Conservation (phyloP, 2,329 filamentous ascomycete genomes). For the Apiospora rasikravindrae region DNA sequence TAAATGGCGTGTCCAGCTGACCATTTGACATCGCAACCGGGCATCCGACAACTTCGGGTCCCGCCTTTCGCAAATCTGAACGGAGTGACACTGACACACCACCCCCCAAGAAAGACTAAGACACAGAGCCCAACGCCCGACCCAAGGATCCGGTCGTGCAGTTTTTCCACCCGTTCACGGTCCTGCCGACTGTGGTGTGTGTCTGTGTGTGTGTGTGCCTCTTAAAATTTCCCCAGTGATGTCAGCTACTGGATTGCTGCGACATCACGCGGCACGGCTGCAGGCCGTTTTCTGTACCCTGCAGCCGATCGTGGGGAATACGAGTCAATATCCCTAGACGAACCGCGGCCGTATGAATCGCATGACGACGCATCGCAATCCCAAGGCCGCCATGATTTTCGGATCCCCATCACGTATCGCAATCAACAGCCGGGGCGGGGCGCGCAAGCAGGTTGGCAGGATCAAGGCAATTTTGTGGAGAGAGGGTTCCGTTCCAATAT, state of each 20-base stretch:
- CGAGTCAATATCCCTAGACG: conserved; percentile 12
- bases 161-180: neutral
- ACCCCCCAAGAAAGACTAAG: neutral
- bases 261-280: neutral
- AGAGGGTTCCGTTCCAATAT: neutral
- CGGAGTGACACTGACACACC: neutral
- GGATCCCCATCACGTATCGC: neutral
- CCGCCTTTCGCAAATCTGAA: neutral
- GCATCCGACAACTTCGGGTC: neutral
- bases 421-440: neutral
- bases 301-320: neutral
- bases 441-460: neutral
- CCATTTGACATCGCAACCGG: neutral
- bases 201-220: neutral
- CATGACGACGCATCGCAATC: neutral
- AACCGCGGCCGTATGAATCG: neutral
- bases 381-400: neutral
- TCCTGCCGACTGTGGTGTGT: neutral
- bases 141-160: conserved; percentile 1
- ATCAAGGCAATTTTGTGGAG: neutral
- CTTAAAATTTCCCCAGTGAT: conserved; percentile 1
- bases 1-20: conserved; percentile 7
- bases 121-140: neutral
- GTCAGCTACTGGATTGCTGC: neutral
- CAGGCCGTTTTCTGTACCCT: neutral